Conservation (phyloP, 208 protist genomes). For the Trypanosoma vivax region DNA sequence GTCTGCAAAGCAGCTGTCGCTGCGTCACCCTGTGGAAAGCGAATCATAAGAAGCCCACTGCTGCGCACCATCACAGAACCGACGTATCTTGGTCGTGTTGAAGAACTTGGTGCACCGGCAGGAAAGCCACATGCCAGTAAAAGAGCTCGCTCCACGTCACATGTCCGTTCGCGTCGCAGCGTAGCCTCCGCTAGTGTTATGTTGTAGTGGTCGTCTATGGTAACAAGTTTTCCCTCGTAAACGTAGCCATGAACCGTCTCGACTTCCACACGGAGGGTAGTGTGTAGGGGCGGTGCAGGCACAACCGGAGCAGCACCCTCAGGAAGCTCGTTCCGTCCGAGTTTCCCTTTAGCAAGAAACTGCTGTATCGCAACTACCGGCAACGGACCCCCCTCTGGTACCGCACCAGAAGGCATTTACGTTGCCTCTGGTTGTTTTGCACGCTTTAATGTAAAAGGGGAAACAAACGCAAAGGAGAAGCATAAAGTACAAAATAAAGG, state of each 20-base stretch:
- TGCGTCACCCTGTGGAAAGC: slow-evolving; percentile 29
- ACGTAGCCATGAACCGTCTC: slow-evolving; percentile 83
- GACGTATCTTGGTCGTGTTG: slow-evolving; percentile 50
- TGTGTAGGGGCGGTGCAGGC: slow-evolving; percentile 4
- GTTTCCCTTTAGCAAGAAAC: no score
- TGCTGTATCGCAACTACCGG: slow-evolving; percentile 16
- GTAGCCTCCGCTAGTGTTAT: slow-evolving; percentile 52
- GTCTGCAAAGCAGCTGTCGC: slow-evolving; percentile 11
- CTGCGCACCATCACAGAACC: slow-evolving; percentile 67
- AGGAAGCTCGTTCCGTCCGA: not conserved
- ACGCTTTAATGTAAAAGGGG: slow-evolving; percentile 5
- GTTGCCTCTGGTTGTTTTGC: not conserved
- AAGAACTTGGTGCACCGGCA: slow-evolving; percentile 24
- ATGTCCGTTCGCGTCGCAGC: slow-evolving; percentile 44
- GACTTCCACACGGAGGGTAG: slow-evolving; percentile 72
- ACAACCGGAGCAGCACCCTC: not conserved
- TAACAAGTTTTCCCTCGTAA: slow-evolving; percentile 53
- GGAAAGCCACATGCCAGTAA: slow-evolving; percentile 16
- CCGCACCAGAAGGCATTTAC: slow-evolving; percentile 3
- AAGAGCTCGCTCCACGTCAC: slow-evolving; percentile 49
- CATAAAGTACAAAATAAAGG: no score
- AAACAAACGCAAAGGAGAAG: slow-evolving; percentile 19
- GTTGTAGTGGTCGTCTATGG: slow-evolving; percentile 75
- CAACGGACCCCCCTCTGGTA: slow-evolving; percentile 10
- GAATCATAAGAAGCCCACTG: slow-evolving; percentile 62